Evolutionary conservation across 2,329 filamentous ascomycete species (phyloP), one percentile per base, ranked within the genome.

Genomic region (Lecanicillium sp.): DNA sequence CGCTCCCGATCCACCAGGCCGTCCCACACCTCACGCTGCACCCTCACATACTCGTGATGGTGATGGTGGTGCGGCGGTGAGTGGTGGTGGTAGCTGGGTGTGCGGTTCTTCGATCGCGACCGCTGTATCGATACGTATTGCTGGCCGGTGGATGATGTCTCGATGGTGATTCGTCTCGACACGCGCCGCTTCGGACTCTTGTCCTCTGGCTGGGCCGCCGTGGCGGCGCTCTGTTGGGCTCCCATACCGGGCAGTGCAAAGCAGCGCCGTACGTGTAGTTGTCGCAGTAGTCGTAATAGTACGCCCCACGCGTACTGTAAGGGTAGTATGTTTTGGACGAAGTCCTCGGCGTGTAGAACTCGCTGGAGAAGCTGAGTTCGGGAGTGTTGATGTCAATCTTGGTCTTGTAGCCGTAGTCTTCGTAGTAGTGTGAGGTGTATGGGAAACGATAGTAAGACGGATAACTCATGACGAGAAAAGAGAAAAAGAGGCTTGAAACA

Each of bases 61-160:
- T 58, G 60, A 49, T 60, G 55, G 42, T 62, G 61, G 39, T 60
- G 59, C 19, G 38, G 24, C 7, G 29, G 32, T 19, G 5, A 11
- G 38, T 61, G 62, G 33, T 55, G 57, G 44, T 61, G 59, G 38
- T 61, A 56, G 32, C 15, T 17, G 23, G 37, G 14, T 24, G 33
- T 23, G 30, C 61, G 61, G 36, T 54, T 57, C 44, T 61, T 59
- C 3, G 67, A 68, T 48, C 60, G 62, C 15, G 67, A 67, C 46
- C 66, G 64, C 55, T 68, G 69, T 60, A 70, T 53, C 36, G 63
- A 58, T 20, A 71, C 66, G 46, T 66, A 66, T 49, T 67, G 66
- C 29, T 56, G 60, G 15, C 66, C 67, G 11, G 60, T 56, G 10
- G 63, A 53, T 6, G 57, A 55, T 12, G 63, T 64, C 53, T 70